phyloP scores from a whole-genome alignment of 2,329 filamentous ascomycete species.

The Metarhizium robertsii region DNA sequence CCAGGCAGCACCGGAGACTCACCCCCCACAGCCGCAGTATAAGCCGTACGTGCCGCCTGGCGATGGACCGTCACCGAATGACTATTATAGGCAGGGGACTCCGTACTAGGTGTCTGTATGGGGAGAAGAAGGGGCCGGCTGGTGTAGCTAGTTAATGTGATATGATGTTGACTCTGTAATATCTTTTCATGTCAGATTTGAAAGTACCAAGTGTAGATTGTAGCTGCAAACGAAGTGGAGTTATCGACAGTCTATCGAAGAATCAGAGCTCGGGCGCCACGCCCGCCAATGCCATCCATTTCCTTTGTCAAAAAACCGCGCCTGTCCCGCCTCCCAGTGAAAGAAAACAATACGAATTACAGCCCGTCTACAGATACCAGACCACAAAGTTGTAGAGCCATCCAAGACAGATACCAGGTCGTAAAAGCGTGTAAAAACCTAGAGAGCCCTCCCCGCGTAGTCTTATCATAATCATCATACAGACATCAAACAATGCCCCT shows the following conservation, averaged over 20 bases:
- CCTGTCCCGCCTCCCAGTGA: no score
- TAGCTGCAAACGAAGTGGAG: neutral
- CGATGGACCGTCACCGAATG: conserved; percentile 40
- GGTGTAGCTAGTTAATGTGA: neutral
- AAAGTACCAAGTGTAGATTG: neutral
- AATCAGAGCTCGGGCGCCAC: no score
- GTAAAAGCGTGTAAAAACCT: no score
- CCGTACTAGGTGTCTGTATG: neutral
- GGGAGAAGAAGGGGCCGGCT: neutral
- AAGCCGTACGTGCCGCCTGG: conserved; percentile 49
- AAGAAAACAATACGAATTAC: no score
- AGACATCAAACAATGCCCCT: neutral
- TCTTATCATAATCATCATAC: neutral
- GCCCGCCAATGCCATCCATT: no score
- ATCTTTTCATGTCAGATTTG: no score
- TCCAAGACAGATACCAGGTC: no score
- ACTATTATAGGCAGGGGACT: conserved; percentile 42
- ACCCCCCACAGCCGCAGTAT: conserved; percentile 38
- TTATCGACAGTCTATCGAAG: neutral
- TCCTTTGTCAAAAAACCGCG: no score
- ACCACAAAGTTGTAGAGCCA: no score
- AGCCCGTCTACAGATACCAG: no score
- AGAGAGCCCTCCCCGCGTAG: neutral
- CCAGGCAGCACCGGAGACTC: conserved; percentile 18
- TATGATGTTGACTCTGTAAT: neutral